Conservation (phyloP, 805 yeast genomes). For the Candida tallmaniae region DNA sequence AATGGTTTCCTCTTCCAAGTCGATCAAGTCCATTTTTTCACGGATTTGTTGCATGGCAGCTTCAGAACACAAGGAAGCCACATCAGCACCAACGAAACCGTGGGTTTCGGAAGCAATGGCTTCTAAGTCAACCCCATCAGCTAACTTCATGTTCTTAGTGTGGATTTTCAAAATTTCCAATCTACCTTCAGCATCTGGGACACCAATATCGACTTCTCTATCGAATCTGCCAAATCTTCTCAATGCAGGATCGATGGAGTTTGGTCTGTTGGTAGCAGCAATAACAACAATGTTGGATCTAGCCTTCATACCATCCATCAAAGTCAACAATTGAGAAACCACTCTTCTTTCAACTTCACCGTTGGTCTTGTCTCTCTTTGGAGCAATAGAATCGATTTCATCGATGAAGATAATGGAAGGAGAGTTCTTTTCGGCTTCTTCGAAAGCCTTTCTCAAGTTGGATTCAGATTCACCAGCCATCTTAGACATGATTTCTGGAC, state of each 20-base stretch:
- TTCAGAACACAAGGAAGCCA: slow-evolving; percentile 98
- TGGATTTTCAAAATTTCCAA: slow-evolving; percentile 94
- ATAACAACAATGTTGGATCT: slow-evolving; percentile 96
- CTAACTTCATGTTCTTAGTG: slow-evolving; percentile 97
- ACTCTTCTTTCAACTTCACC: slow-evolving; percentile 99
- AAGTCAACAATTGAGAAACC: slow-evolving; percentile 92
- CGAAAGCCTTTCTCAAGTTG: slow-evolving; percentile 94
- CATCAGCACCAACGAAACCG: slow-evolving; percentile 99
- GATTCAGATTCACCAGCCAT: slow-evolving; percentile 99
- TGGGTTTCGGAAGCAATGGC: slow-evolving; percentile 96
- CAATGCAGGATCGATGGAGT: slow-evolving; percentile 80
- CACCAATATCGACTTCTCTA: slow-evolving; percentile 83
- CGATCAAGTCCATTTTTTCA: slow-evolving; percentile 98
- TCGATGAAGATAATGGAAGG: slow-evolving; percentile 97
- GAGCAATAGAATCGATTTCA: slow-evolving; percentile 98
- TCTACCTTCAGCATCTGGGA: slow-evolving; percentile 98
- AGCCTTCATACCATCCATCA: slow-evolving; percentile 99
- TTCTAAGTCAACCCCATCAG: slow-evolving; percentile 92
- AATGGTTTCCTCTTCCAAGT: slow-evolving; percentile 91
- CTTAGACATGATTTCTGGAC: slow-evolving; percentile 99
- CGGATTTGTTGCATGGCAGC: slow-evolving; percentile 99
- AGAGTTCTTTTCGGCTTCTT: slow-evolving; percentile 98
- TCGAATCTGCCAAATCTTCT: slow-evolving; percentile 85
- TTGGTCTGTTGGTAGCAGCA: slow-evolving; percentile 93
- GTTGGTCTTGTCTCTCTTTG: slow-evolving; percentile 99